Percentiles rank a stretch among this genome's conserved stretches.
Evolutionary conservation across 768 basidiomycete genomes (phyloP).

Genomic region (Cantharellus anzutake): DNA sequence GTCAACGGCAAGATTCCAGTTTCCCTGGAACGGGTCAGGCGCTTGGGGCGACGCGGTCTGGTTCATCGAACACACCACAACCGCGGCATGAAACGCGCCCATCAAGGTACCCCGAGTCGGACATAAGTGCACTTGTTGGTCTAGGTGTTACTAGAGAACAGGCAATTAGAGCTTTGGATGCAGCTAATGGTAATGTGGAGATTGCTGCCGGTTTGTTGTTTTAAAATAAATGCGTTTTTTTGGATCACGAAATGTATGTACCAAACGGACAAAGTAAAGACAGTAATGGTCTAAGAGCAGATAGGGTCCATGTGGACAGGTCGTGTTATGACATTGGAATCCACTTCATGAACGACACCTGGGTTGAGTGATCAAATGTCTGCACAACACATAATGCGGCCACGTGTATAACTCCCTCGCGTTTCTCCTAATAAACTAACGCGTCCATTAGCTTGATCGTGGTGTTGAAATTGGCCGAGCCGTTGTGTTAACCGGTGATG

Average conservation of each 20-base stretch:
- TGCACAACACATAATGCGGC: too few relatives aligned
- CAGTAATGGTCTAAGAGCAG: too few relatives aligned
- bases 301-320: too few relatives aligned
- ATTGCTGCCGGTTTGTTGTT: constrained; percentile 79
- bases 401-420: too few relatives aligned
- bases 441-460: too few relatives aligned
- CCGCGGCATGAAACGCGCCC: background rate
- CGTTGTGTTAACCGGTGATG: too few relatives aligned
- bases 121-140: constrained; percentile 46
- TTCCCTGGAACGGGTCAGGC: constrained; percentile 44
- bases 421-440: too few relatives aligned
- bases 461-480: too few relatives aligned
- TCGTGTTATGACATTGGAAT: too few relatives aligned
- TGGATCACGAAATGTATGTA: background rate
- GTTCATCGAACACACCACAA: background rate
- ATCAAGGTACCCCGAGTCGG: constrained; percentile 32
- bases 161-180: constrained; percentile 58
- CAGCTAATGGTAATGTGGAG: constrained; percentile 73
- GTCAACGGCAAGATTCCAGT: constrained; percentile 12
- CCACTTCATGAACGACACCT: too few relatives aligned
- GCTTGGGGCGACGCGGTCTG: constrained; percentile 9
- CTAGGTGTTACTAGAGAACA: constrained; percentile 62
- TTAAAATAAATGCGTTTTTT: constrained; percentile 4
- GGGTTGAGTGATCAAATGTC: too few relatives aligned
- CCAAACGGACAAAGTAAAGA: too few relatives aligned